phyloP scores from a whole-genome alignment of 2,329 filamentous ascomycete species.

The Penicillium olsonii region DNA sequence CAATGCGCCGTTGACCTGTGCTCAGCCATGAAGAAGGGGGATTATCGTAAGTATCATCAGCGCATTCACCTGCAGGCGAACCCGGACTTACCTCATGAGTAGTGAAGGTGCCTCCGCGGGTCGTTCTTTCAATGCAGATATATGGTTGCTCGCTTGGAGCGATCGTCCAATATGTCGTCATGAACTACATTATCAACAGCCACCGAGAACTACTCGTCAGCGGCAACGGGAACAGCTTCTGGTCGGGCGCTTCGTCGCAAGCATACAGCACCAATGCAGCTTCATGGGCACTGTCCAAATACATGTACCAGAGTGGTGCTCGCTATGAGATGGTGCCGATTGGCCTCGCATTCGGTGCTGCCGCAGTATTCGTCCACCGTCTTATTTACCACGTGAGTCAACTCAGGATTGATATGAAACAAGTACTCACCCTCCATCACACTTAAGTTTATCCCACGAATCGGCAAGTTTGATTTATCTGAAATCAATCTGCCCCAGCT shows the following conservation, averaged over 20 bases:
- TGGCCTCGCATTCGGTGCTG: slow-evolving; percentile 51
- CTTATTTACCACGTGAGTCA: slow-evolving; percentile 13
- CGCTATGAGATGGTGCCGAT: slow-evolving; percentile 48
- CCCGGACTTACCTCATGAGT: neutral
- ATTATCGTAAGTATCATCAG: slow-evolving; percentile 50
- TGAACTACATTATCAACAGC: slow-evolving; percentile 55
- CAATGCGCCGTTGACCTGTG: slow-evolving; percentile 52
- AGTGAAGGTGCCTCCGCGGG: slow-evolving; percentile 55
- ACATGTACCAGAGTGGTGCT: slow-evolving; percentile 56
- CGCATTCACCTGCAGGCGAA: slow-evolving; percentile 6
- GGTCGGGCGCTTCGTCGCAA: slow-evolving; percentile 57
- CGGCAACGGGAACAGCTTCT: slow-evolving; percentile 51
- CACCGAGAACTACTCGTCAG: slow-evolving; percentile 52
- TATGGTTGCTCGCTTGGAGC: slow-evolving; percentile 58
- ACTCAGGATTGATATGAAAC: neutral
- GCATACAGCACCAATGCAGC: slow-evolving; percentile 39
- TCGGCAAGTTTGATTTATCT: slow-evolving; percentile 43
- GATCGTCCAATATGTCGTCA: slow-evolving; percentile 57
- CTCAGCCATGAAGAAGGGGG: slow-evolving; percentile 60
- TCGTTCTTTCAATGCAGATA: slow-evolving; percentile 59
- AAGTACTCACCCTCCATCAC: neutral
- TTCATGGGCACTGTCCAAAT: slow-evolving; percentile 52
- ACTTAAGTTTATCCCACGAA: slow-evolving; percentile 49
- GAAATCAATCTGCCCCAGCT: slow-evolving; percentile 58
- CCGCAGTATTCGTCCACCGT: slow-evolving; percentile 15